Percentiles rank a stretch among this genome's conserved stretches.
Conservation (phyloP, 345 rosid species). For the Melastoma malabathricum region DNA sequence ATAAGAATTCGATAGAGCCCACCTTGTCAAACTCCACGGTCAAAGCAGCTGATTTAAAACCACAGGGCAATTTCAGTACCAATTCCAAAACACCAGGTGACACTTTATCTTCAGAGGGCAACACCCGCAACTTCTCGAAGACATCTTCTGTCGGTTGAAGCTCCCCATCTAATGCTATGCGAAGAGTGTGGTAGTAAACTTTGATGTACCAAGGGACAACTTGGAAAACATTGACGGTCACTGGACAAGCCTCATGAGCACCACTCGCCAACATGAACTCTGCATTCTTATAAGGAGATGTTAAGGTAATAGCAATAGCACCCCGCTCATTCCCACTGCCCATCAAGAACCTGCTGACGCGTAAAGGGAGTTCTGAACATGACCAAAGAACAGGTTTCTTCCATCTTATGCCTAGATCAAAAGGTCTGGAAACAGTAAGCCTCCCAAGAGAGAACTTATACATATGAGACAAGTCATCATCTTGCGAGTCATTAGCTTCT, state of each 20-base stretch:
- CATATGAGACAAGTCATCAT: constrained; percentile 26
- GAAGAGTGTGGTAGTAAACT: constrained; percentile 69
- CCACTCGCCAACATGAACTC: constrained; percentile 12
- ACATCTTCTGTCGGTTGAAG: constrained; percentile 33
- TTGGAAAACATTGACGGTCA: constrained; percentile 67
- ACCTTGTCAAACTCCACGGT: constrained; percentile 91
- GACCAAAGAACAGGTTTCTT: constrained; percentile 64
- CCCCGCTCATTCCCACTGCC: constrained; percentile 98
- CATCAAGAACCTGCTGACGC: constrained; percentile 74
- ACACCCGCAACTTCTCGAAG: constrained; percentile 50
- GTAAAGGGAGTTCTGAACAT: constrained; percentile 57
- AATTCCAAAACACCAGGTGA: constrained; percentile 93
- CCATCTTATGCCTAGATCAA: constrained; percentile 70
- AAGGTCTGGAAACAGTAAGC: constrained; percentile 37
- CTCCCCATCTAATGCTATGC: constrained; percentile 61
- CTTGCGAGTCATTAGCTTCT: constrained; percentile 25
- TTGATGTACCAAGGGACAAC: constrained; percentile 95
- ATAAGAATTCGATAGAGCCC: background rate
- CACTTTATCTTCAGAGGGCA: constrained; percentile 80
- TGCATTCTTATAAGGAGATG: constrained; percentile 30
- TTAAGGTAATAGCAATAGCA: constrained; percentile 78
- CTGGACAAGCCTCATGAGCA: constrained; percentile 23
- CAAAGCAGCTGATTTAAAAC: constrained; percentile 56
- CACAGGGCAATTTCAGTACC: constrained; percentile 68
- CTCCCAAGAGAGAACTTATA: constrained; percentile 48